Evolutionary conservation across 1,139 yeast species (phyloP).

Genomic region (Blastobotrys capitulatus): DNA sequence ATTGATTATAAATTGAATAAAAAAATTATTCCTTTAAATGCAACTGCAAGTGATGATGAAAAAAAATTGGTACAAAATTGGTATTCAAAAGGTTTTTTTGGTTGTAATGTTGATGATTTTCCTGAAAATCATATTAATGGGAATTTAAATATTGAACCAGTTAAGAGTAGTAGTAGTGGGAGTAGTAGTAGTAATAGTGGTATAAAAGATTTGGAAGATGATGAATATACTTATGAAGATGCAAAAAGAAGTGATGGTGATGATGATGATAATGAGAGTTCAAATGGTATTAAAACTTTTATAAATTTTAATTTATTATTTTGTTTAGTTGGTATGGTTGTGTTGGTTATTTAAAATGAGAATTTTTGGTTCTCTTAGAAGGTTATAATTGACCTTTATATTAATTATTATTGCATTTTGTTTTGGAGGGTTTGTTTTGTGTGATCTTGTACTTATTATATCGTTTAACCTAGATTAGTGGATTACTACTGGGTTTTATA

Average conservation of each 20-base stretch:
- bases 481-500: too few relatives aligned
- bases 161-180: background rate
- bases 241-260: slow-evolving; percentile 6
- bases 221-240: background rate
- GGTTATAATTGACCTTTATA: too few relatives aligned
- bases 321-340: too few relatives aligned
- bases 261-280: background rate
- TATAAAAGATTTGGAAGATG: background rate
- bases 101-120: background rate
- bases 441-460: too few relatives aligned
- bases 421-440: too few relatives aligned
- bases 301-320: too few relatives aligned
- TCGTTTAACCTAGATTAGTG: too few relatives aligned
- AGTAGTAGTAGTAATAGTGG: background rate
- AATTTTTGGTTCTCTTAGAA: too few relatives aligned
- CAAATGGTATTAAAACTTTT: too few relatives aligned
- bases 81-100: slow-evolving; percentile 2
- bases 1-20: background rate
- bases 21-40: background rate
- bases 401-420: too few relatives aligned
- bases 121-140: slow-evolving; percentile 1
- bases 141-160: background rate
- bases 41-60: background rate
- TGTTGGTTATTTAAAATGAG: too few relatives aligned
- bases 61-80: background rate